Base-by-base conservation (phyloP, 805 yeast genomes). In the Myxozyma geophila region DNA sequence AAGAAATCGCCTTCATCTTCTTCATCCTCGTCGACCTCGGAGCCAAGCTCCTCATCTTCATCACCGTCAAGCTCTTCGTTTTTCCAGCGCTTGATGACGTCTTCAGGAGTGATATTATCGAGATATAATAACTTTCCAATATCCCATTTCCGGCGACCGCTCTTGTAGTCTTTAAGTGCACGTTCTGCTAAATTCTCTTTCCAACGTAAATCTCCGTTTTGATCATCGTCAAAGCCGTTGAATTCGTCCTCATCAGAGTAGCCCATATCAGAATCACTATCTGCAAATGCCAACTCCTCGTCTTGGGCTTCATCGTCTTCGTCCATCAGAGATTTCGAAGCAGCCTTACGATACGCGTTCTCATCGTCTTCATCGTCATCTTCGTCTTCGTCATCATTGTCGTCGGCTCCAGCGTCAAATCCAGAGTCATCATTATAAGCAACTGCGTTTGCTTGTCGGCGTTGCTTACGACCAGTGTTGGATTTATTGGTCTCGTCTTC, bases 121-220 rank as follows among this genome's bases (percentile, higher is more conserved):
- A 89, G 81, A 75, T 95, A 93, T 4, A 95, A 78, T 60, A 93
- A 78, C 72, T 89, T 90, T 70, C 87, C 86, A 66, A 93, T 84
- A 74, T 93, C 90, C 92, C 96, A 90, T 63, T 79, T 80, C 76
- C 80, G 83, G 70, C 76, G 79, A 63, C 77, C 73, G 5, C 82
- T 68, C n/a, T 87, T 83, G 66, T 83, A 79, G 62, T 89, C 78
- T 70, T 82, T 86, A 4, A 85, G 74, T 0, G 96, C 97, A 46
- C 88, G 79, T 10, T 58, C 70, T n/a, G 73, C 66, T 23, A 76
- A 71, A 48, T 70, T 71, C 13, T 65, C 64, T 64, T 75, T 76
- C 77, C 78, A 75, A 40, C 70, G 59, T 39, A 70, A 57, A 50
- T 67, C 73, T 10, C 69, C 70, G 7, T 59, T 59, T 65, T 57